A percentile compares a stretch with the other conserved stretches of the same genome.
Evolutionary conservation across 2,329 filamentous ascomycete species (phyloP).

Genomic region (Thielaviopsis punctulata): DNA sequence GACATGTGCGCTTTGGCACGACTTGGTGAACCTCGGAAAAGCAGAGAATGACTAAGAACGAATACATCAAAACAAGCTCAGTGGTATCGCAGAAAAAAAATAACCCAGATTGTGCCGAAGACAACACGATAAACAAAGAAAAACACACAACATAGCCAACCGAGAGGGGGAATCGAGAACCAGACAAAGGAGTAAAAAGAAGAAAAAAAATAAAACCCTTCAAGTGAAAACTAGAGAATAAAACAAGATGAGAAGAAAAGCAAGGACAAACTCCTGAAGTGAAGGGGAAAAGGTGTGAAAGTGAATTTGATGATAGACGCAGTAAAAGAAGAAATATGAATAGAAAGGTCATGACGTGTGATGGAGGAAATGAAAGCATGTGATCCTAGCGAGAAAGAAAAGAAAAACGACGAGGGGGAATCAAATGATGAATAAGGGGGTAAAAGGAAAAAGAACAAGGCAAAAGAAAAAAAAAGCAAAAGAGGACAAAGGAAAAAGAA

Average conservation of each 20-base stretch:
- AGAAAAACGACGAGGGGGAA: neutral
- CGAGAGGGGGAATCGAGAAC: neutral
- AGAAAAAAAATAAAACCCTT: neutral
- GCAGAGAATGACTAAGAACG: neutral
- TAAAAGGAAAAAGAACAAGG: neutral
- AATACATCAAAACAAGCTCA: neutral
- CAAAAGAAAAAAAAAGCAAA: neutral
- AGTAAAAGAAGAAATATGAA: neutral
- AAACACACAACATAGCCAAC: neutral
- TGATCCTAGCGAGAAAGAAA: neutral
- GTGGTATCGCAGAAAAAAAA: too few relatives aligned
- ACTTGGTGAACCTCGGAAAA: neutral
- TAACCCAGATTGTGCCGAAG: too few relatives aligned
- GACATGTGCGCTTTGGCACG: neutral
- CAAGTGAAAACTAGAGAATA: neutral
- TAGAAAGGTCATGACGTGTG: neutral
- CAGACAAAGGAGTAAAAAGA: neutral
- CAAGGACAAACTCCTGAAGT: neutral
- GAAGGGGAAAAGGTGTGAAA: neutral
- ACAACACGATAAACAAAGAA: neutral
- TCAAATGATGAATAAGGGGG: neutral
- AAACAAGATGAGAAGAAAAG: neutral
- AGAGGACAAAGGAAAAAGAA: neutral
- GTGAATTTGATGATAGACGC: neutral
- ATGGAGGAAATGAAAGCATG: neutral